Percentiles rank a stretch among this genome's conserved stretches.
Conservation (phyloP, 2,329 filamentous ascomycete species). For the Biscogniauxia marginata region DNA sequence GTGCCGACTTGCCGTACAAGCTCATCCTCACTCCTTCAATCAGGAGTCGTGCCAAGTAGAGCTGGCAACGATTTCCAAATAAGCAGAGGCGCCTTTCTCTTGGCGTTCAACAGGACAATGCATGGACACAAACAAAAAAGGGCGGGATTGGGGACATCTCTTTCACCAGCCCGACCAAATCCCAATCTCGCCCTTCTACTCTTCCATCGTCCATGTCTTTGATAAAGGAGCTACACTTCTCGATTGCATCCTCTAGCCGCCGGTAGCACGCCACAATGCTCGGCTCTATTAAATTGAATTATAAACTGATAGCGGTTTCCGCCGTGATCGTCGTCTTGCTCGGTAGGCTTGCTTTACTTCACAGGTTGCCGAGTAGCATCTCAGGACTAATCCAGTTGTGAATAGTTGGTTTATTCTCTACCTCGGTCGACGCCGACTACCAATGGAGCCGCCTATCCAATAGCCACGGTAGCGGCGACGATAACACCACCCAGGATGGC, state of each 20-base stretch:
- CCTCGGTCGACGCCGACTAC: constrained; percentile 19
- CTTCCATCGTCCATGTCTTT: not conserved
- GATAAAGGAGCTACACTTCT: not conserved
- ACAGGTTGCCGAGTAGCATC: not conserved
- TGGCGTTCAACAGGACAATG: too few relatives aligned
- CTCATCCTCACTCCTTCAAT: not conserved
- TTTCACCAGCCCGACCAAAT: not conserved
- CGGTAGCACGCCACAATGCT: constrained; percentile 8
- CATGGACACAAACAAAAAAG: too few relatives aligned
- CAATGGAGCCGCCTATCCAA: constrained; percentile 13
- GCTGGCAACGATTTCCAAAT: not conserved
- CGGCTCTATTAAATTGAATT: not conserved
- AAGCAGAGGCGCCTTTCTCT: not conserved
- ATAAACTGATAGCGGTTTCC: constrained; percentile 10
- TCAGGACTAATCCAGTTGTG: constrained; percentile 6
- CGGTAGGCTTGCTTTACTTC: constrained; percentile 4
- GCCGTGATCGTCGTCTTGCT: constrained; percentile 8
- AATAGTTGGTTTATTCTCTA: constrained; percentile 16
- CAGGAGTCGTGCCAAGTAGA: not conserved
- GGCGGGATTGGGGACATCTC: too few relatives aligned
- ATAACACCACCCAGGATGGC: constrained; percentile 4
- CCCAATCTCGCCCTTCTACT: not conserved
- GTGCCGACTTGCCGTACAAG: not conserved
- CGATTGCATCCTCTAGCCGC: not conserved
- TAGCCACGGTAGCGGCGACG: not conserved